Evolutionary conservation across 2,329 filamentous ascomycete genomes (phyloP).

Genomic region (Lachnellula subtilissima): DNA sequence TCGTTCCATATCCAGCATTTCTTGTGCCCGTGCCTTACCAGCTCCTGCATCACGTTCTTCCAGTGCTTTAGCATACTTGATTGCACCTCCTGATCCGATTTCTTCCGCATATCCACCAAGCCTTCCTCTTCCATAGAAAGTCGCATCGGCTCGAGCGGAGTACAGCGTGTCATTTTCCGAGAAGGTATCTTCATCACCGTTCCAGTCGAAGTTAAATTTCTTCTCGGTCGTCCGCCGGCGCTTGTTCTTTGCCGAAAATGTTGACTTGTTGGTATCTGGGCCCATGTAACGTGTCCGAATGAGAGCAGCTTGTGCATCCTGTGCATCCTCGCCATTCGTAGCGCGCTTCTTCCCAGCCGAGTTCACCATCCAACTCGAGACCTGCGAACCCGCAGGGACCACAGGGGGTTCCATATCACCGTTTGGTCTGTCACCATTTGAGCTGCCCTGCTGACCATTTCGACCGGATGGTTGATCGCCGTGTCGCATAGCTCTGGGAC

Average conservation of each 20-base stretch:
- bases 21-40: slow-evolving; percentile 69
- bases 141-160: slow-evolving; percentile 58
- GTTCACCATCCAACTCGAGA: slow-evolving; percentile 27
- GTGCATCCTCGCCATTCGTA: slow-evolving; percentile 53
- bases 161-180: slow-evolving; percentile 79
- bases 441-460: slow-evolving; percentile 9
- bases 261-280: slow-evolving; percentile 78
- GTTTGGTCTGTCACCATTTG: neutral
- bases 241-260: slow-evolving; percentile 94
- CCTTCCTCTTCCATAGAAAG: slow-evolving; percentile 64
- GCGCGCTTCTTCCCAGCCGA: slow-evolving; percentile 34
- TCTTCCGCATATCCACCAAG: slow-evolving; percentile 62
- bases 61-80: slow-evolving; percentile 62
- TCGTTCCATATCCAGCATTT: slow-evolving; percentile 81
- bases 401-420: slow-evolving; percentile 28
- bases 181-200: slow-evolving; percentile 87
- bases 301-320: slow-evolving; percentile 69
- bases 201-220: slow-evolving; percentile 99
- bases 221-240: slow-evolving; percentile 85
- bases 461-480: slow-evolving; percentile 37
- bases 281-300: slow-evolving; percentile 86
- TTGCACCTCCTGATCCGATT: slow-evolving; percentile 49
- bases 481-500: slow-evolving; percentile 63
- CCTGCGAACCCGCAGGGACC: slow-evolving; percentile 29
- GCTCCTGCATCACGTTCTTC: slow-evolving; percentile 71